Evolutionary conservation across 345 rosid genomes (phyloP), one percentile per base, ranked within the genome.

Genomic region (Firmiana major): DNA sequence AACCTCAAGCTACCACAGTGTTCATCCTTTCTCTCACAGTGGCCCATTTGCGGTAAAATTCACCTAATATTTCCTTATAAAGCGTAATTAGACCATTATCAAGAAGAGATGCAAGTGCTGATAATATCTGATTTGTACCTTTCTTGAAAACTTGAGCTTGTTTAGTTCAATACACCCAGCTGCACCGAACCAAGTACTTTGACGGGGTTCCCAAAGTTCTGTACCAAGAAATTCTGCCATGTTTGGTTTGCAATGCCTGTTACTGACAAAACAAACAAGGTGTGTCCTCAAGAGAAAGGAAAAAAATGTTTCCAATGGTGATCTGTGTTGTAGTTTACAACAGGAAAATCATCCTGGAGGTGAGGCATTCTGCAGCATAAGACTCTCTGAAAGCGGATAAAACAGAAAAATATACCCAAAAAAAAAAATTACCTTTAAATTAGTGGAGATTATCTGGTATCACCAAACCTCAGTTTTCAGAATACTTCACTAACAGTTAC

Each of bases 401-500:
- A 65, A 65, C 58, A 21, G 0, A n/a, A n/a, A 65, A 10, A 57
- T 58, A 22, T 9, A 58, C 7, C 51, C 11, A 21, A n/a, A n/a
- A 21, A 21, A 21, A 0, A n/a, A 9, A 1, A n/a, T 40, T 63
- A 63, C 68, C 63, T 65, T 38, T 19, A 38, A 40, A 65, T 16
- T 7, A 38, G 48, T 38, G 70, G 70, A 38, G 15, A 19, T 65
- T 67, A 86, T 81, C 85, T 78, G 60, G 84, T 85, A 63, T 73
- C 78, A 7, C 54, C 79, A 19, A 66, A 77, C 13, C 42, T 54
- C 73, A 79, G 21, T 11, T 68, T 81, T 34, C 85, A 80, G 69
- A 86, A 86, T 53, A 78, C 78, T 31, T 65, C 60, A 34, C 53
- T 71, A 9, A 72, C 74, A 42, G 70, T 31, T 17, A 70, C 40